These are phyloP conservation scores for Malus orientalis DNA, from an alignment of 306 rosid genomes.

Conservation along the genomic window DNA sequence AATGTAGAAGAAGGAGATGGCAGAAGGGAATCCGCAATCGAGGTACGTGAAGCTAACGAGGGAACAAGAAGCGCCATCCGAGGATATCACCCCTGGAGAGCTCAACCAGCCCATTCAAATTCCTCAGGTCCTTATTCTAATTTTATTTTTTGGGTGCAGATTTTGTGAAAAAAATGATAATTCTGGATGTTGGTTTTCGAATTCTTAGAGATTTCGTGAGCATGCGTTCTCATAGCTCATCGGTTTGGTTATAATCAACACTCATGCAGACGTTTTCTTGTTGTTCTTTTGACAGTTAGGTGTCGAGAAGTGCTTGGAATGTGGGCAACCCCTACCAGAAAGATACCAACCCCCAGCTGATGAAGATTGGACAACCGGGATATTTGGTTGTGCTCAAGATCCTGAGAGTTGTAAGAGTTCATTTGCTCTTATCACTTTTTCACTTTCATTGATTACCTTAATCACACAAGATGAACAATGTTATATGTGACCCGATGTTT, in stretches of 20 bases:
- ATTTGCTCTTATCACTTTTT: neutral
- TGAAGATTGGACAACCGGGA: conserved; percentile 68
- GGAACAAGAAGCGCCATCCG: conserved; percentile 41
- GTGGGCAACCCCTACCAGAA: conserved; percentile 65
- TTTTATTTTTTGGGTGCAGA: neutral
- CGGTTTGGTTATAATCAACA: neutral
- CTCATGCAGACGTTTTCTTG: neutral
- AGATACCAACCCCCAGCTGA: conserved; percentile 68
- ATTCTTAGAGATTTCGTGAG: neutral
- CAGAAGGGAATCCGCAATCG: conserved; percentile 35
- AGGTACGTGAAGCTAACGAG: conserved; percentile 46
- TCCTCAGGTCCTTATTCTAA: conserved; percentile 34
- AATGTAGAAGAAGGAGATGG: conserved; percentile 21
- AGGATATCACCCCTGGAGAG: conserved; percentile 62
- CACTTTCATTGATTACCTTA: neutral
- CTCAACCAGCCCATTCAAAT: conserved; percentile 64
- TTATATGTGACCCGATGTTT: neutral
- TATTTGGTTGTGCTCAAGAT: conserved; percentile 58
- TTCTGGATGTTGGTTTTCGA: neutral
- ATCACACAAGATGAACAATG: neutral
- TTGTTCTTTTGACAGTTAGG: conserved; percentile 27
- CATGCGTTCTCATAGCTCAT: neutral
- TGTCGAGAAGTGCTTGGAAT: conserved; percentile 49
- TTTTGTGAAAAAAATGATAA: neutral
- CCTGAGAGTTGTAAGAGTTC: conserved; percentile 47